Conservation (phyloP, 805 yeast genomes). For the Huiozyma sinensis region DNA sequence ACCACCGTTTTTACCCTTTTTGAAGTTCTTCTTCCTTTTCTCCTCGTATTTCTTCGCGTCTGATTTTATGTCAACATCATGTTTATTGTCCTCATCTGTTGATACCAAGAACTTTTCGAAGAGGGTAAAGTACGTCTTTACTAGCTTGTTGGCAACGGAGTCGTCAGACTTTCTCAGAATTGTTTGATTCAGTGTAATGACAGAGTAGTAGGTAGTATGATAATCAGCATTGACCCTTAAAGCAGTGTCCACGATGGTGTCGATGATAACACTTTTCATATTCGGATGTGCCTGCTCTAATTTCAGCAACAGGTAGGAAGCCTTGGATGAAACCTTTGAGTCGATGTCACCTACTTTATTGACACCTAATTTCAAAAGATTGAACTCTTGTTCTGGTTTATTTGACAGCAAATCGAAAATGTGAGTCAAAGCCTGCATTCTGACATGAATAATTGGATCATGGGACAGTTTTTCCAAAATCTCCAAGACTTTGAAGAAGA, state of each 20-base stretch:
- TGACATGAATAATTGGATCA: slow-evolving; percentile 83
- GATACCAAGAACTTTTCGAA: slow-evolving; percentile 76
- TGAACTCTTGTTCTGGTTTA: slow-evolving; percentile 95
- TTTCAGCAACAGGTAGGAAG: slow-evolving; percentile 70
- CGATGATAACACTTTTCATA: slow-evolving; percentile 75
- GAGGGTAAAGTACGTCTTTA: slow-evolving; percentile 74
- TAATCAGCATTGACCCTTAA: slow-evolving; percentile 69
- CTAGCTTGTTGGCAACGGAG: slow-evolving; percentile 70
- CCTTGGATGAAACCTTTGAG: slow-evolving; percentile 79
- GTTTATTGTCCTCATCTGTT: slow-evolving; percentile 43
- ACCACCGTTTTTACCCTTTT: slow-evolving; percentile 83
- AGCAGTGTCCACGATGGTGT: slow-evolving; percentile 69
- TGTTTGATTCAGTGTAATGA: slow-evolving; percentile 85
- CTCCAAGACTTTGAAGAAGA: slow-evolving; percentile 66
- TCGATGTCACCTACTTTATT: slow-evolving; percentile 92
- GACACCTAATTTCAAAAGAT: slow-evolving; percentile 76
- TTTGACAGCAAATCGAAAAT: slow-evolving; percentile 69
- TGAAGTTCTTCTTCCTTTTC: slow-evolving; percentile 64
- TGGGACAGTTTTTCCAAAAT: slow-evolving; percentile 72
- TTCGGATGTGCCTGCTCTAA: slow-evolving; percentile 90
- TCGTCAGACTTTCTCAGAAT: slow-evolving; percentile 70
- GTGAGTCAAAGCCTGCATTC: slow-evolving; percentile 64
- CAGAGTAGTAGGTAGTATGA: slow-evolving; percentile 80
- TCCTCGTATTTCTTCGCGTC: slow-evolving; percentile 37
- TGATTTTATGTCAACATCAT: slow-evolving; percentile 27